Percentiles rank a stretch among this genome's conserved stretches.
phyloP scores from a whole-genome alignment of 2,329 filamentous ascomycete genomes.

The Cephalotrichum gorgonifer region DNA sequence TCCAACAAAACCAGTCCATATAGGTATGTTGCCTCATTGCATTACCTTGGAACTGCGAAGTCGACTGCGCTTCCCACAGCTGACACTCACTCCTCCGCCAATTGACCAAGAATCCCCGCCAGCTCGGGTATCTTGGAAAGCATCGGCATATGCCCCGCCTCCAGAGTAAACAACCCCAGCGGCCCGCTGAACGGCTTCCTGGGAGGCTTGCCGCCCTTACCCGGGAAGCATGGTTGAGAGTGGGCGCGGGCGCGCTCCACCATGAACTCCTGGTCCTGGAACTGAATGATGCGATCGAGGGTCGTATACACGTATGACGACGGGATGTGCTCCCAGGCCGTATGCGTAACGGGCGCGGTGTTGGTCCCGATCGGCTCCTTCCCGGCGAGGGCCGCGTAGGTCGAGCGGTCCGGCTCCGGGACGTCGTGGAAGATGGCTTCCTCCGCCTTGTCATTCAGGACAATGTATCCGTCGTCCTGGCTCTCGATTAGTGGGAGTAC shows the following conservation, averaged over 20 bases:
- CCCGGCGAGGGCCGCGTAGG: neutral
- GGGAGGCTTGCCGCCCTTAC: neutral
- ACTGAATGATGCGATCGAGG: neutral
- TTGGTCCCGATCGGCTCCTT: neutral
- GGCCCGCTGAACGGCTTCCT: neutral
- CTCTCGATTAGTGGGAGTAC: too few species aligned
- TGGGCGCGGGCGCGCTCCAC: neutral
- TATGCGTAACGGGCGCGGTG: neutral
- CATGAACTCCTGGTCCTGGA: neutral
- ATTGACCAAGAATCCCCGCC: neutral
- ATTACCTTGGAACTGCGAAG: too few species aligned
- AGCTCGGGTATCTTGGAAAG: neutral
- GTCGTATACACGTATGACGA: neutral
- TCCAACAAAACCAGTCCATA: too few species aligned
- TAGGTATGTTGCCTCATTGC: too few species aligned
- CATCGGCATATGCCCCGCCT: neutral
- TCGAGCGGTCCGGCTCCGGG: neutral
- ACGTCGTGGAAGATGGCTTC: slow-evolving; percentile 5
- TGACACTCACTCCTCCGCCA: neutral
- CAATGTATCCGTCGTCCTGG: neutral
- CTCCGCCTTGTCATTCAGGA: neutral
- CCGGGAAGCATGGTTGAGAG: too few species aligned
- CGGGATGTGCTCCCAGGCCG: neutral
- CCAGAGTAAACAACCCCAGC: neutral
- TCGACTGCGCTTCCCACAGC: neutral